phyloP scores from a whole-genome alignment of 129 eudicot species.

The Mikania micrantha region DNA sequence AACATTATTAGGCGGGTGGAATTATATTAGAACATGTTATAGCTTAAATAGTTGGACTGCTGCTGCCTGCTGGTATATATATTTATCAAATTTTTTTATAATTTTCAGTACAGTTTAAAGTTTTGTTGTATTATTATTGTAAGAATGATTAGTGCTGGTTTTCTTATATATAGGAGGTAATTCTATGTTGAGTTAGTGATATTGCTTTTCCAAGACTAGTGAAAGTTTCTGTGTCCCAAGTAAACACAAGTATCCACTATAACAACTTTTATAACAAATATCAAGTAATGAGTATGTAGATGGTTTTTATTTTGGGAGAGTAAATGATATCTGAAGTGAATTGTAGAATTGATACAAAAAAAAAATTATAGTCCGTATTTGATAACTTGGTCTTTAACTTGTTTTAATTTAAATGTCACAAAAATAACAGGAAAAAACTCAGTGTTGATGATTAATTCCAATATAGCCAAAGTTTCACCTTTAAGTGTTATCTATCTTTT shows the following conservation, averaged over 20 bases:
- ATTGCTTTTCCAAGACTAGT: not conserved
- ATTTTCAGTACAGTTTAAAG: not conserved
- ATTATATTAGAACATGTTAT: not conserved
- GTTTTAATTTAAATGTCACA: not conserved
- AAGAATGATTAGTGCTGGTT: not conserved
- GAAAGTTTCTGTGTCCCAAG: not conserved
- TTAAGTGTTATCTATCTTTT: not conserved
- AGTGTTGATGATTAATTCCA: not conserved
- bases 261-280: not conserved
- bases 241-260: not conserved
- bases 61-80: not conserved
- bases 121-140: not conserved
- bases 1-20: not conserved
- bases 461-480: not conserved
- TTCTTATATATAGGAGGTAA: not conserved
- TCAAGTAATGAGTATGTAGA: not conserved
- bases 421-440: not conserved
- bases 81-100: not conserved
- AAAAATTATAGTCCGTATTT: not conserved
- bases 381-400: not conserved
- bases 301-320: not conserved
- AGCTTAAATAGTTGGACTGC: not conserved
- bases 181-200: not conserved
- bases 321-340: constrained; percentile 2
- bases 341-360: not conserved